Evolutionary conservation across 768 basidiomycete species (phyloP).

Genomic region (Ramaria rubella): DNA sequence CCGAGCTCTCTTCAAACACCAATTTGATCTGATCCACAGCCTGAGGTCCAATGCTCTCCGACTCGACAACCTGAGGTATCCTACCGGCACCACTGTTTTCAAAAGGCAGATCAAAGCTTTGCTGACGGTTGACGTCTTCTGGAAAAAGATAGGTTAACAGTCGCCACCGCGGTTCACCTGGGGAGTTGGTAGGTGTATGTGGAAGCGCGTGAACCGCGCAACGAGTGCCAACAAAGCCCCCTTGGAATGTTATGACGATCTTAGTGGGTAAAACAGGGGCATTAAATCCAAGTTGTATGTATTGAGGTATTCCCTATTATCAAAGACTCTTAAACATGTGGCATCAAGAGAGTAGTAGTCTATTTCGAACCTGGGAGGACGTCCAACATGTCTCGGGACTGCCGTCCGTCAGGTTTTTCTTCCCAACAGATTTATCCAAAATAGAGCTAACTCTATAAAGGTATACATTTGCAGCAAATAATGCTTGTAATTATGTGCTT

Average conservation of each 20-base stretch:
- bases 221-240: constrained; percentile 72
- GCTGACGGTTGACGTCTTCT: constrained; percentile 71
- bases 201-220: constrained; percentile 44
- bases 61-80: too few species aligned
- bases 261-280: constrained; percentile 47
- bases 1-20: constrained; percentile 74
- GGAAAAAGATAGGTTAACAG: constrained; percentile 56
- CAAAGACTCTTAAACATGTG: neutral
- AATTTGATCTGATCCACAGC: constrained; percentile 47
- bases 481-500: constrained; percentile 4
- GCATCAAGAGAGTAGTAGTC: neutral
- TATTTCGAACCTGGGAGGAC: constrained; percentile 57
- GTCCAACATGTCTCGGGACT: constrained; percentile 82
- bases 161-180: constrained; percentile 39
- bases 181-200: constrained; percentile 16
- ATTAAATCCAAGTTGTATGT: constrained; percentile 57
- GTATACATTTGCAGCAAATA: neutral
- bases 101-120: constrained; percentile 50
- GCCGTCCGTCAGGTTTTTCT: constrained; percentile 62
- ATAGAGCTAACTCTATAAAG: constrained; percentile 68
- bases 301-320: constrained; percentile 67
- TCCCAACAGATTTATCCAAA: constrained; percentile 65
- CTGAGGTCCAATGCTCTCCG: too few species aligned
- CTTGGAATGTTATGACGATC: constrained; percentile 70
- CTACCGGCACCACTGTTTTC: constrained; percentile 15